These are phyloP conservation scores for Coriaria nepalensis DNA, from an alignment of 306 rosid species.

Conservation along the genomic window DNA sequence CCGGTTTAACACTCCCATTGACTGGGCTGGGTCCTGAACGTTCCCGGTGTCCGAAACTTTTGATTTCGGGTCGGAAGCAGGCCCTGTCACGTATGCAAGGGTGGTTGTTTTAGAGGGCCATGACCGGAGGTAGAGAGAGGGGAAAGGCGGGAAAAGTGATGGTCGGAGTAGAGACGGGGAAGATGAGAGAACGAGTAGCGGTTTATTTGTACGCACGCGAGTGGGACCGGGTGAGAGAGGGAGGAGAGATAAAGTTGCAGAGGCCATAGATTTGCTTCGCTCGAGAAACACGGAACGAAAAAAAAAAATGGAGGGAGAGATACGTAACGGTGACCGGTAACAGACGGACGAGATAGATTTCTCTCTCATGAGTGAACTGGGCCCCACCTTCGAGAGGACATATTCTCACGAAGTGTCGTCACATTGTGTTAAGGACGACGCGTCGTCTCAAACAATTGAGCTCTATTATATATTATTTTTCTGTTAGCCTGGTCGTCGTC, in stretches of 20 bases:
- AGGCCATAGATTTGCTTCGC: slow-evolving; percentile 21
- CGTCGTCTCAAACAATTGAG: too few species aligned
- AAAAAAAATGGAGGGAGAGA: not conserved
- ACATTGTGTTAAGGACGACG: too few species aligned
- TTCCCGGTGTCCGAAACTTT: slow-evolving; percentile 13
- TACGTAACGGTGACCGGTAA: too few species aligned
- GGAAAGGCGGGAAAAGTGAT: slow-evolving; percentile 17
- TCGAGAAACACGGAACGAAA: too few species aligned
- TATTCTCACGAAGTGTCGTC: too few species aligned
- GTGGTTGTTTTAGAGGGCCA: slow-evolving; percentile 6
- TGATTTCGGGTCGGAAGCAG: slow-evolving; percentile 55
- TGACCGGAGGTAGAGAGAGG: slow-evolving; percentile 4
- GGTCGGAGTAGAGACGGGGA: slow-evolving; percentile 9
- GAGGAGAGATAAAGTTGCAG: slow-evolving; percentile 18
- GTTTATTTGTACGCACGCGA: slow-evolving; percentile 14
- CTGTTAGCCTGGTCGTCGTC: too few species aligned
- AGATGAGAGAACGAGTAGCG: slow-evolving; percentile 12
- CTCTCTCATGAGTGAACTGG: too few species aligned
- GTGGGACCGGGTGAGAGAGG: slow-evolving; percentile 13
- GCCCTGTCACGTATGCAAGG: slow-evolving; percentile 63
- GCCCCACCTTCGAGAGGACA: too few species aligned
- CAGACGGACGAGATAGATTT: too few species aligned
- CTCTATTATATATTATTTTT: too few species aligned
- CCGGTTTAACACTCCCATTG: slow-evolving; percentile 30
- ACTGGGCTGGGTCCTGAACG: slow-evolving; percentile 3